A percentile compares a stretch with the other conserved stretches of the same genome.
Evolutionary conservation across 1,139 yeast genomes (phyloP).

Genomic region (Geotrichum armillariae): DNA sequence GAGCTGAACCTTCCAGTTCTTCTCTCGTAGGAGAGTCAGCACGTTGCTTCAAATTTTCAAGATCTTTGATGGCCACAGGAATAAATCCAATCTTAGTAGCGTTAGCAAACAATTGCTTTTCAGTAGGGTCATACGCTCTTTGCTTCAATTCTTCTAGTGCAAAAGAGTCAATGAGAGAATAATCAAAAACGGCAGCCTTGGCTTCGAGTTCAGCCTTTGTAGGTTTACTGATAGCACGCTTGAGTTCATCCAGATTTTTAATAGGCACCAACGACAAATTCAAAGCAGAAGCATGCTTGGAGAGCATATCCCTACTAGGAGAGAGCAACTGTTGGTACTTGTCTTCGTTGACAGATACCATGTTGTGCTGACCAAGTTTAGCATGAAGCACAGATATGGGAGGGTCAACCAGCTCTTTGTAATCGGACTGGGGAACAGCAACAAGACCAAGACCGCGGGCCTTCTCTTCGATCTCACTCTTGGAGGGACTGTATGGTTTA

Average conservation of each 20-base stretch:
- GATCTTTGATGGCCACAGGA: constrained; percentile 30
- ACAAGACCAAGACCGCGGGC: constrained; percentile 25
- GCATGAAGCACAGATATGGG: constrained; percentile 25
- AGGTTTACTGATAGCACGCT: constrained; percentile 27
- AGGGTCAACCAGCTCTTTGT: constrained; percentile 31
- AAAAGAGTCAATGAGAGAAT: constrained; percentile 38
- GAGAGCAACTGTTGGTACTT: constrained; percentile 34
- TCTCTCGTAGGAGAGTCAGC: constrained; percentile 15
- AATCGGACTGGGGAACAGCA: constrained; percentile 18
- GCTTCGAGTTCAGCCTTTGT: constrained; percentile 10
- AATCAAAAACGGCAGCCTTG: constrained; percentile 36
- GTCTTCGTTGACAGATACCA: constrained; percentile 25
- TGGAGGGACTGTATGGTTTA: constrained; percentile 31
- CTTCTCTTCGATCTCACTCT: constrained; percentile 29
- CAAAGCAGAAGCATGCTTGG: constrained; percentile 9
- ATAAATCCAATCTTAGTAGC: constrained; percentile 35
- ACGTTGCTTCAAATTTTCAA: constrained; percentile 24
- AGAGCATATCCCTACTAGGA: constrained; percentile 8
- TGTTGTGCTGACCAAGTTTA: constrained; percentile 11
- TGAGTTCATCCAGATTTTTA: constrained; percentile 31
- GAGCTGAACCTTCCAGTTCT: constrained; percentile 15
- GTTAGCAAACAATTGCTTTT: constrained; percentile 28
- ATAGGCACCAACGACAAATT: constrained; percentile 44
- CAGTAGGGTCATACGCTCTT: constrained; percentile 34
- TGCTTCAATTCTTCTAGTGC: constrained; percentile 28